Conservation (phyloP, 164 flowering plant genomes). For the Amborella trichopoda region DNA sequence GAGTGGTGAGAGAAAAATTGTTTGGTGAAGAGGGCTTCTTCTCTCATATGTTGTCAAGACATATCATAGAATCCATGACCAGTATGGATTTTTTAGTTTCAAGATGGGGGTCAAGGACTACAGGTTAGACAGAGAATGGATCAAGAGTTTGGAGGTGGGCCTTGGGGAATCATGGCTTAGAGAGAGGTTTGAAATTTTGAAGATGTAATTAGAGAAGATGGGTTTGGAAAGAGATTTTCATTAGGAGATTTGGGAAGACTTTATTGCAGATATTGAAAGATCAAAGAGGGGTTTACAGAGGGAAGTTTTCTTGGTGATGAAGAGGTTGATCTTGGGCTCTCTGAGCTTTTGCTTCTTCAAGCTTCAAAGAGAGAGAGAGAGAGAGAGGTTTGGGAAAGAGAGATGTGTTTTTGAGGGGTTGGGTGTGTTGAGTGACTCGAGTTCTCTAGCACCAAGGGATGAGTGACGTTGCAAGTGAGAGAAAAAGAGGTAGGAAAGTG, state of each 20-base stretch:
- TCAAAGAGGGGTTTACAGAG: background rate
- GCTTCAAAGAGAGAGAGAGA: background rate
- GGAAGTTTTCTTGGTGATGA: background rate
- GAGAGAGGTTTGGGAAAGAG: background rate
- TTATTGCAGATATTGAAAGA: background rate
- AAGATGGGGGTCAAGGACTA: too few relatives aligned
- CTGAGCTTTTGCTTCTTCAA: background rate
- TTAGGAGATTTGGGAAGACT: background rate
- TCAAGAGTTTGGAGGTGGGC: too few relatives aligned
- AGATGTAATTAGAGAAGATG: background rate
- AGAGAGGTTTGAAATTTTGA: too few relatives aligned
- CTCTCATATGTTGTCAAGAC: too few relatives aligned
- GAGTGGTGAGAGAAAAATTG: too few relatives aligned
- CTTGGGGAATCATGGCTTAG: too few relatives aligned
- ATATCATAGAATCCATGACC: too few relatives aligned
- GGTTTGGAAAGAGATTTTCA: background rate
- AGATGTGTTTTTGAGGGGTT: background rate
- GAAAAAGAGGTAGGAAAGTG: background rate
- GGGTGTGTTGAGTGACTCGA: background rate
- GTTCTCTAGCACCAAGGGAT: background rate
- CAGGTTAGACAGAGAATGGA: too few relatives aligned
- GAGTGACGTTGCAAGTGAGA: background rate
- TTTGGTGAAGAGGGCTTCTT: too few relatives aligned
- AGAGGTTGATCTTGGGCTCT: background rate
- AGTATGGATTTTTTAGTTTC: too few relatives aligned